A percentile compares a stretch with the other conserved stretches of the same genome.
These are phyloP conservation scores for Plasmodium billcollinsi DNA, from an alignment of 169 alveolate genomes.

Conservation along the genomic window DNA sequence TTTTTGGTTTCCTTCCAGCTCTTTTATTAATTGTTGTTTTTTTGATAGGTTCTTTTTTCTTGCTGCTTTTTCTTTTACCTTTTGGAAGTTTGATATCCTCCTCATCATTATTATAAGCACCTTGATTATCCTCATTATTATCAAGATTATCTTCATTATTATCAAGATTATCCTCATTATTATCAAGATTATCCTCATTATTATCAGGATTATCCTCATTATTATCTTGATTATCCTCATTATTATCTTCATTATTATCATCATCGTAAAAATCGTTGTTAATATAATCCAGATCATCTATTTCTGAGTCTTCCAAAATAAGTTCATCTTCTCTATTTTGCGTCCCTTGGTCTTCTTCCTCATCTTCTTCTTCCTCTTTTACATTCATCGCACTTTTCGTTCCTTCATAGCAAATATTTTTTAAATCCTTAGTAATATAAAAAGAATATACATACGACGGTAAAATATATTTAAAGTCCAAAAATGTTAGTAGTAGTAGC, in stretches of 20 bases:
- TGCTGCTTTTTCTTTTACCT: neutral
- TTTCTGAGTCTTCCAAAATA: neutral
- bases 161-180: neutral
- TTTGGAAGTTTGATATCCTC: neutral
- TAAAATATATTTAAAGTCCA: constrained; percentile 51
- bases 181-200: neutral
- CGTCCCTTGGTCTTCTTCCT: neutral
- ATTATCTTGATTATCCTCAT: neutral
- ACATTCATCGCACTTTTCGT: neutral
- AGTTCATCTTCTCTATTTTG: neutral
- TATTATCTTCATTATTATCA: neutral
- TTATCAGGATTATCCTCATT: neutral
- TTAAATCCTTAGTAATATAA: constrained; percentile 51
- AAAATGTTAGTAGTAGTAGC: constrained; percentile 43
- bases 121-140: neutral
- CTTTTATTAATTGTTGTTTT: neutral
- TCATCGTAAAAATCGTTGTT: neutral
- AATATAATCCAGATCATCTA: neutral
- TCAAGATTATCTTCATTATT: neutral
- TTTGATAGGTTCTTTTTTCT: neutral
- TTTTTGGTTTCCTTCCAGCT: neutral
- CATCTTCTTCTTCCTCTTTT: constrained; percentile 5
- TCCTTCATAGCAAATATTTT: constrained; percentile 51
- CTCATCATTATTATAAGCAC: neutral
- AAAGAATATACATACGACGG: constrained; percentile 62